Base-by-base conservation (phyloP, 345 rosid genomes). In the Eucalyptus viminalis region DNA sequence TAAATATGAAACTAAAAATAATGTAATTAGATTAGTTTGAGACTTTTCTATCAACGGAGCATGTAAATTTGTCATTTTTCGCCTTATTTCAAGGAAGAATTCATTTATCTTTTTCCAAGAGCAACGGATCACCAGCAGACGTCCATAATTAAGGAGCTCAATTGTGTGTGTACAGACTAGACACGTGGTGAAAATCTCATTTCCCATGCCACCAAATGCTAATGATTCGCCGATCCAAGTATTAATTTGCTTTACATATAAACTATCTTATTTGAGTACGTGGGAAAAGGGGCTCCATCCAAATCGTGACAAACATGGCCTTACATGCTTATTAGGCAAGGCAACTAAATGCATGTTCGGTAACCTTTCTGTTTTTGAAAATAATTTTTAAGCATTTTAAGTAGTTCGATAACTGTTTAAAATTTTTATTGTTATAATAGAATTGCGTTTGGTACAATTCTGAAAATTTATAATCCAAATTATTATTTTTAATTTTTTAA, bases 301-400 rank as follows among this genome's bases (percentile, higher is more conserved):
- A 37, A 0, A 76, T 76, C 9, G 83, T 6, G 27, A 76, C 3
- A 11, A 40, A 40, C 8, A 7, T 14, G 27, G 15, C 83, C 47
- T 9, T 56, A 53, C 58, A 53, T 53, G 25, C 25, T 21, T 53
- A 53, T 8, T 53, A 21, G 58, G 58, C 58, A 4, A 53, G 58
- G 58, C 11, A 53, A 53, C 11, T 53, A 53, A 53, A 21, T 8
- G 5, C 5, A 8, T 8, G 1, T 21, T 21, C 8, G 0, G 11
- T 53, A 53, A 53, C 2, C 1, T 8, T 53, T 53, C 0, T 17
- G 3, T 53, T 19, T 53, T 0, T 5, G 0, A 8, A 53, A 53
- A 53, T 53, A 53, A 53, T 21, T 53, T 53, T 53, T 19, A 19
- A 0, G 4, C 0, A 53, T 53, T 53, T 19, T 53, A 53, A 53